A percentile compares a stretch with the other conserved stretches of the same genome.
phyloP scores from a whole-genome alignment of 495 filamentous ascomycete species.

The Trichoderma asperelloides region DNA sequence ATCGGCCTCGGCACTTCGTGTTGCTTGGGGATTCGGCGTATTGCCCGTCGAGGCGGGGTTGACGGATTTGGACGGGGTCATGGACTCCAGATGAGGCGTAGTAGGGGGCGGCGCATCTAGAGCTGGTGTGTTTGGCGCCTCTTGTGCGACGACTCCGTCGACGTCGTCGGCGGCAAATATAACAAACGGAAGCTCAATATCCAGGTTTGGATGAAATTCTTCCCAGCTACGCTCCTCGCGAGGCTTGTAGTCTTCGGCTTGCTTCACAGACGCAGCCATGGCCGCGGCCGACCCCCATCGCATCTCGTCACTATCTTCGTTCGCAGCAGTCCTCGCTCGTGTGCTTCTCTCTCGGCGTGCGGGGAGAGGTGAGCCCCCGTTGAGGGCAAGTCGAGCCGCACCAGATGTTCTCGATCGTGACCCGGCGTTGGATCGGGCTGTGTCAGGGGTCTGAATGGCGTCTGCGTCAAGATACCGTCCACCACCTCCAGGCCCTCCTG shows the following conservation, averaged over 20 bases:
- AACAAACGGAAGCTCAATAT: constrained; percentile 69
- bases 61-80: constrained; percentile 30
- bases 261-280: constrained; percentile 72
- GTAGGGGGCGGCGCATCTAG: constrained; percentile 16
- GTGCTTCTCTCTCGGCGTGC: constrained; percentile 45
- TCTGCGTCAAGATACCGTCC: constrained; percentile 65
- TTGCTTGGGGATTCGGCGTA: constrained; percentile 16
- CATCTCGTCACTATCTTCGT: constrained; percentile 42
- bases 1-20: constrained; percentile 9
- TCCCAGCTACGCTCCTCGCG: constrained; percentile 94
- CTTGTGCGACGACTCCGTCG: constrained; percentile 49
- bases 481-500: constrained; percentile 72
- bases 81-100: constrained; percentile 24
- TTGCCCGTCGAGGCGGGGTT: constrained; percentile 24
- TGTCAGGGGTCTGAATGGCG: constrained; percentile 41
- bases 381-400: constrained; percentile 15
- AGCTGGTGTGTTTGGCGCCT: constrained; percentile 34
- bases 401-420: constrained; percentile 27
- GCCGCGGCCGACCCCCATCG: constrained; percentile 71
- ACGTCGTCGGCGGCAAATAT: constrained; percentile 78
- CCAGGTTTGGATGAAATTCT: constrained; percentile 91
- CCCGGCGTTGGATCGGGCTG: constrained; percentile 21
- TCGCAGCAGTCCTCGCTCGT: constrained; percentile 38
- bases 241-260: constrained; percentile 92
- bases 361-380: constrained; percentile 33